Evolutionary conservation across 2,329 filamentous ascomycete genomes (phyloP).

Genomic region (Capronia coronata): DNA sequence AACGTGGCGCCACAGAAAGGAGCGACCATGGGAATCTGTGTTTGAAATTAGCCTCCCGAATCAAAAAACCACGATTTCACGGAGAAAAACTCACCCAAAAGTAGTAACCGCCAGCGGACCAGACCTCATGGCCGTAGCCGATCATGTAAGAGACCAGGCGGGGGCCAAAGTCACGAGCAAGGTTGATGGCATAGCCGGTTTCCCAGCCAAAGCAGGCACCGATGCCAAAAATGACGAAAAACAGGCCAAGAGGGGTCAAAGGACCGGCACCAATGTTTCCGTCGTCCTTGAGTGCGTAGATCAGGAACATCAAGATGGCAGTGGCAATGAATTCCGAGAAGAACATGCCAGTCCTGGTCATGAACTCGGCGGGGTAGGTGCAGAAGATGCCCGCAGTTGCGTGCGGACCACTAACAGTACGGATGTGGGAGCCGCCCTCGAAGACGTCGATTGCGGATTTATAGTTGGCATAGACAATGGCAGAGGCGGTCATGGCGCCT

Average conservation of each 20-base stretch:
- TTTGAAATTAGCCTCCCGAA: conserved; percentile 9
- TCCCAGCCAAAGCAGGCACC: conserved; percentile 70
- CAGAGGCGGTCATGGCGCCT: conserved; percentile 58
- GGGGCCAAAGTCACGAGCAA: conserved; percentile 66
- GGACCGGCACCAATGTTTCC: conserved; percentile 48
- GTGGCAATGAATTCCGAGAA: conserved; percentile 66
- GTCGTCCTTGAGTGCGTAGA: conserved; percentile 58
- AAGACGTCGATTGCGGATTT: conserved; percentile 57
- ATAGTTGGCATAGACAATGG: conserved; percentile 58
- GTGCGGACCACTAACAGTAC: conserved; percentile 55
- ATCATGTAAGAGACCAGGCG: conserved; percentile 60
- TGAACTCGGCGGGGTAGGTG: conserved; percentile 58
- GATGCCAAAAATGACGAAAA: conserved; percentile 68
- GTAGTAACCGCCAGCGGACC: conserved; percentile 62
- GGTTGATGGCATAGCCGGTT: conserved; percentile 69
- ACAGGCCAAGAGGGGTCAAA: conserved; percentile 55
- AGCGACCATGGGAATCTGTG: conserved; percentile 63
- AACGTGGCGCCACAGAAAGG: conserved; percentile 60
- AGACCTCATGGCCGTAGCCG: conserved; percentile 62
- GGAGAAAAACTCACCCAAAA: conserved; percentile 55
- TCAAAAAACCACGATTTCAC: background rate
- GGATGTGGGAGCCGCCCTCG: conserved; percentile 53
- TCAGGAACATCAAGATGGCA: conserved; percentile 62
- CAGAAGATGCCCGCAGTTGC: conserved; percentile 65
- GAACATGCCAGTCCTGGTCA: conserved; percentile 61